Percentiles rank a stretch among this genome's conserved stretches.
Evolutionary conservation across 176 grass and related monocot species (phyloP).

Genomic region (Puya raimondii): DNA sequence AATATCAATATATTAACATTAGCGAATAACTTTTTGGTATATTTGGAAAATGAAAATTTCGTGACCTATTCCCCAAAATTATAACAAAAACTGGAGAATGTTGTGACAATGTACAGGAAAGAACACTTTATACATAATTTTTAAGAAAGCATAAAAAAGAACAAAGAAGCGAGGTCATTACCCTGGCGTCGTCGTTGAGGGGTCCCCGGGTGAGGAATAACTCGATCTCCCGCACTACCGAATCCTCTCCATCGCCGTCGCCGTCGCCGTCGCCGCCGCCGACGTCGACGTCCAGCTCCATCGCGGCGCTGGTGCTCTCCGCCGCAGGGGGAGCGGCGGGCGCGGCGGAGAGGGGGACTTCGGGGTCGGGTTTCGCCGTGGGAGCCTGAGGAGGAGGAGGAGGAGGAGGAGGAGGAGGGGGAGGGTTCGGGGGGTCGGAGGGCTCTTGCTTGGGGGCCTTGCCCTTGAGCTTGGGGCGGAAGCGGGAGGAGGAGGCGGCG

Average conservation of each 20-base stretch:
- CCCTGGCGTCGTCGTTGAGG: slow-evolving; percentile 51
- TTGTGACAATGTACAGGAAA: no score
- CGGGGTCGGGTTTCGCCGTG: slow-evolving; percentile 3
- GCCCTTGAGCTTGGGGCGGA: slow-evolving; percentile 55
- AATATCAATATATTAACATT: no score
- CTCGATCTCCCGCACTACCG: slow-evolving; percentile 74
- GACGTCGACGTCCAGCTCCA: slow-evolving; percentile 30
- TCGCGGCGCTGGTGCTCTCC: slow-evolving; percentile 20
- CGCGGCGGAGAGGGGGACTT: not conserved
- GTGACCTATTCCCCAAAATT: no score
- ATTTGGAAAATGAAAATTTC: no score
- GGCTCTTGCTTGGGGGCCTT: not conserved
- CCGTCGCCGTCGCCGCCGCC: not conserved
- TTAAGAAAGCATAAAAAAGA: not conserved
- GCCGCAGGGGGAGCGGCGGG: not conserved
- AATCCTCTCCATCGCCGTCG: slow-evolving; percentile 31
- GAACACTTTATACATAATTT: no score
- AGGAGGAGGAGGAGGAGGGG: slow-evolving; percentile 2
- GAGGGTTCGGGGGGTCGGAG: slow-evolving; percentile 1
- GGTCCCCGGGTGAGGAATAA: slow-evolving; percentile 53
- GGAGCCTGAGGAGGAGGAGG: not conserved
- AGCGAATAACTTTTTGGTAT: no score
- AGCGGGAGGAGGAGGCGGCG: slow-evolving; percentile 28
- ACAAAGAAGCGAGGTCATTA: slow-evolving; percentile 12
- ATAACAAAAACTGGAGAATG: no score